Evolutionary conservation across 1,284 basidiomycete genomes (phyloP).

Genomic region (Earliella scabrosa): DNA sequence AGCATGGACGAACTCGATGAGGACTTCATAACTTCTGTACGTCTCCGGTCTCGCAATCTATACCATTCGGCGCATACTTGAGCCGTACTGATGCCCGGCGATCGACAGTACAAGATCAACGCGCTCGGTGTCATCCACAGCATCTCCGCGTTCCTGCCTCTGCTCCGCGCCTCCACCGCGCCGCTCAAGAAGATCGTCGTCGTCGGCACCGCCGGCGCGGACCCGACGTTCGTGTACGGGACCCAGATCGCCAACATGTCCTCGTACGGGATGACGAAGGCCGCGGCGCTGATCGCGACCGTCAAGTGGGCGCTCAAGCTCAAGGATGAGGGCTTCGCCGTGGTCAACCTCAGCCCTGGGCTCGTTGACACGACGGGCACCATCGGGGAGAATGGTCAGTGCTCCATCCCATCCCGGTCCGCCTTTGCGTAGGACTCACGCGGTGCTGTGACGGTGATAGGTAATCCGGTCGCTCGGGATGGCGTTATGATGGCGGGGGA

Average conservation of each 20-base stretch:
- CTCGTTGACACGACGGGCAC: constrained; percentile 35
- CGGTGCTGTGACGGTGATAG: too few species aligned
- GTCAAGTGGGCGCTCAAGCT: constrained; percentile 43
- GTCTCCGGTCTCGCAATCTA: not conserved
- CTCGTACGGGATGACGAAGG: constrained; percentile 42
- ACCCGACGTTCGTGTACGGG: constrained; percentile 27
- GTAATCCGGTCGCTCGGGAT: too few species aligned
- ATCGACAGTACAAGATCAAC: constrained; percentile 42
- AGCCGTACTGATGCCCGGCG: too few species aligned
- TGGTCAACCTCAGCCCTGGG: constrained; percentile 42
- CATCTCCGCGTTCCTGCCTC: constrained; percentile 42
- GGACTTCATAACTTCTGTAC: constrained; percentile 23
- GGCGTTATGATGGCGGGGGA: too few species aligned
- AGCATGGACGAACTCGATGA: constrained; percentile 26
- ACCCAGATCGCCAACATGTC: constrained; percentile 9
- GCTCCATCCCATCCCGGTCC: too few species aligned
- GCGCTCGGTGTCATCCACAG: constrained; percentile 41
- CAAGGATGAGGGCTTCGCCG: constrained; percentile 41
- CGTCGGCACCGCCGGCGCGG: constrained; percentile 36
- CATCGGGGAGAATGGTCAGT: not conserved
- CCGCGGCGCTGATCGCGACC: constrained; percentile 42
- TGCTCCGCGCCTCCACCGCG: constrained; percentile 37
- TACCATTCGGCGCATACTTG: too few species aligned
- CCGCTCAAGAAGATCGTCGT: constrained; percentile 42
- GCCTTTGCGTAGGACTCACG: too few species aligned